Conservation (phyloP, 1,284 basidiomycete species). For the Marasmius tenuissimus region DNA sequence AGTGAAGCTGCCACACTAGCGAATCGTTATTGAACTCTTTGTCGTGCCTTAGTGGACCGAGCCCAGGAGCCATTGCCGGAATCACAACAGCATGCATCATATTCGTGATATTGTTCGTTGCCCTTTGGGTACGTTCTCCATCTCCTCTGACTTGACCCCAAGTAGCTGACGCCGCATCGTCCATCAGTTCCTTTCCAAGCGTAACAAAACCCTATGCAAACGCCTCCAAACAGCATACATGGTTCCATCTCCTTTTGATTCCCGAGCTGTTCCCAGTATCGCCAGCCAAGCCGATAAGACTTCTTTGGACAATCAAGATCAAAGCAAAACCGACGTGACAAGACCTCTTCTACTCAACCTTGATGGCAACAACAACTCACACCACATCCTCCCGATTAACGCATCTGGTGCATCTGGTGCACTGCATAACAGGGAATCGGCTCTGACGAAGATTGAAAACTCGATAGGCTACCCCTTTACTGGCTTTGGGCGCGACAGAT, state of each 20-base stretch:
- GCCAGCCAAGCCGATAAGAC: not conserved
- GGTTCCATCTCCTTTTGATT: conserved; percentile 26
- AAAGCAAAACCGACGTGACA: not conserved
- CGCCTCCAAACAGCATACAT: conserved; percentile 25
- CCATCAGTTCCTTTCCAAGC: conserved; percentile 17
- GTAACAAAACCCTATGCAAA: conserved; percentile 25
- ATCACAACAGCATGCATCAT: conserved; percentile 15
- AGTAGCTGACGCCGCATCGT: too few relatives aligned
- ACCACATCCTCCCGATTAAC: not conserved
- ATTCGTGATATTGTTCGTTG: conserved; percentile 15
- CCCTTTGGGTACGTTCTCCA: conserved; percentile 18
- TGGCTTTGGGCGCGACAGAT: conserved; percentile 7
- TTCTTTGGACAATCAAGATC: not conserved
- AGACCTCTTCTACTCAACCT: not conserved
- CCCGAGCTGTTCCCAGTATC: conserved; percentile 1
- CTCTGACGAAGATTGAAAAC: not conserved
- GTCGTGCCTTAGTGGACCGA: not conserved
- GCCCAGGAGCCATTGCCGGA: conserved; percentile 15
- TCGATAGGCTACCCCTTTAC: conserved; percentile 4
- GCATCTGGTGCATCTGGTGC: not conserved
- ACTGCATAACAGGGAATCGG: not conserved
- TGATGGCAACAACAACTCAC: not conserved
- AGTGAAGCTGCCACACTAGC: not conserved
- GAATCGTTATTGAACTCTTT: not conserved
- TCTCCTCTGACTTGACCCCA: not conserved